Base-by-base conservation (phyloP, 805 yeast genomes). In the Candida arabinofermentans region DNA sequence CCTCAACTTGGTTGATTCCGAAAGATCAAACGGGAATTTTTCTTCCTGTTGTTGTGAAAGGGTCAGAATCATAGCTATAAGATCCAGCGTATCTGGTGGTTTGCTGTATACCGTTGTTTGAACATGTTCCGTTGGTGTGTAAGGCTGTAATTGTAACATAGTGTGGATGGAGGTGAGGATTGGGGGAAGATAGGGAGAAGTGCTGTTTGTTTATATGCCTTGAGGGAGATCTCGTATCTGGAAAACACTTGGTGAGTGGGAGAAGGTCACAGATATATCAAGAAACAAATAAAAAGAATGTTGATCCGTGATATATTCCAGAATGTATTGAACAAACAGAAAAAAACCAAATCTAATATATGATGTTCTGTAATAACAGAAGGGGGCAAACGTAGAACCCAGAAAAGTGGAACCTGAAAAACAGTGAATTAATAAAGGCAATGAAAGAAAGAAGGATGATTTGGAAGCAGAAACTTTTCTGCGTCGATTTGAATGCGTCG, bases 131-230 rank as follows among this genome's bases (percentile, higher is more conserved):
- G 9, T 37, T 21, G 27, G 34, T 13, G 19, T 33, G n/a, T 23
- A 30, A 13, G 40, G 40, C 16, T 16, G 18, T 24, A 37, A 24
- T 18, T 27, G 23, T 8, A 37, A 12, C 40, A 37, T 37, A 21
- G 13, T 30, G 9, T 12, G 12, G 16, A n/a, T n/a, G n/a, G n/a
- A n/a, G n/a, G n/a, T n/a, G n/a, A n/a, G n/a, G n/a, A n/a, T n/a
- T n/a, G n/a, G n/a, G n/a, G n/a, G n/a, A n/a, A n/a, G n/a, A n/a
- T n/a, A n/a, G n/a, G n/a, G n/a, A n/a, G n/a, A n/a, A n/a, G n/a
- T n/a, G n/a, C n/a, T 24, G n/a, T 2, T 10, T 16, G 22, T 35
- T 17, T 9, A 13, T 24, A 12, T n/a, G 19, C 16, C 13, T 17
- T 18, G 7, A 27, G 14, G 14, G 16, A 4, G 8, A 6, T 22